A percentile compares a stretch with the other conserved stretches of the same genome.
phyloP scores from a whole-genome alignment of 2,329 filamentous ascomycete species.

The Claviceps pazoutovae region DNA sequence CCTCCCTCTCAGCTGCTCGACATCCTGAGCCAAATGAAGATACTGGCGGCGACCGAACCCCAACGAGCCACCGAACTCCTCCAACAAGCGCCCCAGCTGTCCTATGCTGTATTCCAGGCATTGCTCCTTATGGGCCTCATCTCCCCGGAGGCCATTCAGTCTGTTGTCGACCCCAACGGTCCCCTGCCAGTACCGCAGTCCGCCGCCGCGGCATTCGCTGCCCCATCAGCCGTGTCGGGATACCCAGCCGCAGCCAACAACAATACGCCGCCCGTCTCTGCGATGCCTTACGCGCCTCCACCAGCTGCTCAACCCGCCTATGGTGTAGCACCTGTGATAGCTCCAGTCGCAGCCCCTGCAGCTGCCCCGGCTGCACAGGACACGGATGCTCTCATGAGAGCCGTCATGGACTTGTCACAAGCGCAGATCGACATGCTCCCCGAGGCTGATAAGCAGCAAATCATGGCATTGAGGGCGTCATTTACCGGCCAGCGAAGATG shows the following conservation, averaged over 20 bases:
- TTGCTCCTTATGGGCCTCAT: constrained; percentile 87
- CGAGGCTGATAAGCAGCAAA: constrained; percentile 61
- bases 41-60: constrained; percentile 68
- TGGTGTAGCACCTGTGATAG: constrained; percentile 14
- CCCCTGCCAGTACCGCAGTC: constrained; percentile 20
- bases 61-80: constrained; percentile 75
- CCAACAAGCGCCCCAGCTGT: constrained; percentile 77
- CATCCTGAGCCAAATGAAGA: constrained; percentile 89
- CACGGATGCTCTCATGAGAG: constrained; percentile 61
- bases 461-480: constrained; percentile 60
- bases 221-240: constrained; percentile 18
- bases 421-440: constrained; percentile 67
- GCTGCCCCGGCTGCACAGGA: constrained; percentile 26
- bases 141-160: constrained; percentile 66
- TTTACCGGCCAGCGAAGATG: constrained; percentile 32
- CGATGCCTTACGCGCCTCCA: constrained; percentile 32
- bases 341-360: constrained; percentile 17
- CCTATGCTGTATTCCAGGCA: constrained; percentile 90
- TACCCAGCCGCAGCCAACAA: constrained; percentile 26
- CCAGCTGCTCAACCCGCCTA: constrained; percentile 22
- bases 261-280: constrained; percentile 34
- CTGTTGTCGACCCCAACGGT: constrained; percentile 56
- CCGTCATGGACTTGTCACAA: constrained; percentile 68
- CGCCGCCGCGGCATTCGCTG: constrained; percentile 20
- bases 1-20: constrained; percentile 83